These are phyloP conservation scores for Trichoderma simmonsii DNA, from an alignment of 2,329 filamentous ascomycete genomes.

Conservation along the genomic window DNA sequence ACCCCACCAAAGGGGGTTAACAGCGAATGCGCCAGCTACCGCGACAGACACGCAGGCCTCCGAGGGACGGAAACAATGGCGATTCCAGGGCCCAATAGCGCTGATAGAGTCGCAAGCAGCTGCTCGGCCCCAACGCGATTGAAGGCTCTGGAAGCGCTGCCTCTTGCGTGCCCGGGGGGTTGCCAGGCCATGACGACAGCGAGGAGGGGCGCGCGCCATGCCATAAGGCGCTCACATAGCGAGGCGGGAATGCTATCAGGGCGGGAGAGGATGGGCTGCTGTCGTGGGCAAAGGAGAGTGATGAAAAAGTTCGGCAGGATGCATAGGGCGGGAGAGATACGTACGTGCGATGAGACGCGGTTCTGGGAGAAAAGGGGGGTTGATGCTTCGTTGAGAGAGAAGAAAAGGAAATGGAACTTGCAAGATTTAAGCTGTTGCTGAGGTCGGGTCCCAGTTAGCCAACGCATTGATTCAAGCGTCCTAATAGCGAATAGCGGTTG, in stretches of 20 bases:
- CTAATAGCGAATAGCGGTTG: not conserved
- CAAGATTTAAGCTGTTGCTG: constrained; percentile 30
- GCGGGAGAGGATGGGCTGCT: not conserved
- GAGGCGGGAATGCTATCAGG: constrained; percentile 15
- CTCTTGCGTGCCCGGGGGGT: constrained; percentile 21
- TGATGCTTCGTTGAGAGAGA: constrained; percentile 26
- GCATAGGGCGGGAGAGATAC: constrained; percentile 16
- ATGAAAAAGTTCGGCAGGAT: not conserved
- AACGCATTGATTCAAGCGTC: constrained; percentile 19
- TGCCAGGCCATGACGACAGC: constrained; percentile 40
- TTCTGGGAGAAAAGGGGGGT: constrained; percentile 6
- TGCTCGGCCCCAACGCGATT: not conserved
- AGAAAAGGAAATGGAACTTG: not conserved
- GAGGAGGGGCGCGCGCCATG: constrained; percentile 29
- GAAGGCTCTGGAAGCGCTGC: constrained; percentile 7
- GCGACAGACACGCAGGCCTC: constrained; percentile 6
- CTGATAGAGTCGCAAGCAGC: constrained; percentile 12
- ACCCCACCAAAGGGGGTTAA: constrained; percentile 15
- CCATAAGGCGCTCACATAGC: constrained; percentile 20
- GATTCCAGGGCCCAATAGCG: not conserved
- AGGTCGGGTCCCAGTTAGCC: constrained; percentile 31
- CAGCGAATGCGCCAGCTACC: constrained; percentile 17
- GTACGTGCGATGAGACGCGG: constrained; percentile 23
- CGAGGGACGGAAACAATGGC: constrained; percentile 1
- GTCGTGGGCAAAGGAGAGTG: not conserved